A percentile compares a stretch with the other conserved stretches of the same genome.
phyloP scores from a whole-genome alignment of 2,329 filamentous ascomycete genomes.

The Xylaria sp. region DNA sequence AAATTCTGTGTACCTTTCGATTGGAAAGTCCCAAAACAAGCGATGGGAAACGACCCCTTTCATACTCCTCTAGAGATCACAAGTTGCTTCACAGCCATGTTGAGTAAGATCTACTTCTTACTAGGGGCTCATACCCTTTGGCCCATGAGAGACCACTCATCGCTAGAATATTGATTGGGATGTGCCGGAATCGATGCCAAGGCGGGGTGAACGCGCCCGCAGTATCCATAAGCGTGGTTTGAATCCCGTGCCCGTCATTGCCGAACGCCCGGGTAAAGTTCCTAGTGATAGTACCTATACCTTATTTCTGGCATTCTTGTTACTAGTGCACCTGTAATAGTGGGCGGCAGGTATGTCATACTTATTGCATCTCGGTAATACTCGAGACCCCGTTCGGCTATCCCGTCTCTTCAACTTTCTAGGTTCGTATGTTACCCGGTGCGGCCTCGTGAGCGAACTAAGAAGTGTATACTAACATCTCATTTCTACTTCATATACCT shows the following conservation, averaged over 20 bases:
- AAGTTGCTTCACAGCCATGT: neutral
- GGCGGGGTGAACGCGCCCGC: constrained; percentile 23
- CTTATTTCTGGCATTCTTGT: neutral
- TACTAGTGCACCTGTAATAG: neutral
- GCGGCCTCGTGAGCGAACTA: neutral
- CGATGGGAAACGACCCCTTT: constrained; percentile 2
- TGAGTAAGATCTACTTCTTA: neutral
- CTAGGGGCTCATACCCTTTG: neutral
- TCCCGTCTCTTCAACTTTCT: neutral
- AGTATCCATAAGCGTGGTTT: constrained; percentile 8
- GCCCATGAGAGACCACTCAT: constrained; percentile 12
- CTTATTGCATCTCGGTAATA: neutral
- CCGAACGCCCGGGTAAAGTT: constrained; percentile 25
- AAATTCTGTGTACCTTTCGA: neutral
- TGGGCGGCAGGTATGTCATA: neutral
- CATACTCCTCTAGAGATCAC: neutral
- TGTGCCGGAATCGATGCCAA: constrained; percentile 19
- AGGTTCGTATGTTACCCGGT: neutral
- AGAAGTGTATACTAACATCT: neutral
- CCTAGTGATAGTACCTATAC: constrained; percentile 8
- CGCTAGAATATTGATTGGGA: constrained; percentile 6
- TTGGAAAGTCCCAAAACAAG: neutral
- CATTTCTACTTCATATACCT: neutral
- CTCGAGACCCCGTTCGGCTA: neutral
- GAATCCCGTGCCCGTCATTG: constrained; percentile 18